A percentile compares a stretch with the other conserved stretches of the same genome.
These are phyloP conservation scores for Penicillium subrubescens DNA, from an alignment of 495 filamentous ascomycete species.

Conservation along the genomic window DNA sequence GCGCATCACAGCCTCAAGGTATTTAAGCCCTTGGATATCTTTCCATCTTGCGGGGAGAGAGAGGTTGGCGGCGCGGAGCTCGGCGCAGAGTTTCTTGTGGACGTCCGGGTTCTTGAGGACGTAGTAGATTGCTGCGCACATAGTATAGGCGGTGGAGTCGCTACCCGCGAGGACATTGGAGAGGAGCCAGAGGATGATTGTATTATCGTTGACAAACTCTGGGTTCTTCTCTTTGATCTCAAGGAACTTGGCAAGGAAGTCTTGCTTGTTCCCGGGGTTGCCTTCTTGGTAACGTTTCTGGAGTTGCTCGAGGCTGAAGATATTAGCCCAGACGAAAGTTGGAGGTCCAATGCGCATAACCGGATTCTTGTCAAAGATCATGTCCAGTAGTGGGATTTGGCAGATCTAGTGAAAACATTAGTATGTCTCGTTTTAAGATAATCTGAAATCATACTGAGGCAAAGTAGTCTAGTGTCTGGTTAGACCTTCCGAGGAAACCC, in stretches of 20 bases:
- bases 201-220: slow-evolving; percentile 25
- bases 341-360: slow-evolving; percentile 29
- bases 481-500: slow-evolving; percentile 26
- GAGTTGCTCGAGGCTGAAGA: slow-evolving; percentile 27
- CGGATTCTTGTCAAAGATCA: slow-evolving; percentile 26
- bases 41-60: slow-evolving; percentile 19
- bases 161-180: slow-evolving; percentile 39
- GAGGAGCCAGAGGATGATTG: slow-evolving; percentile 27
- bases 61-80: slow-evolving; percentile 25
- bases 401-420: slow-evolving; percentile 15
- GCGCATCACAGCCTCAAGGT: slow-evolving; percentile 69
- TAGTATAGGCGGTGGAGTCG: slow-evolving; percentile 37
- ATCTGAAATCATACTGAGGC: slow-evolving; percentile 3
- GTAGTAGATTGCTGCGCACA: slow-evolving; percentile 43
- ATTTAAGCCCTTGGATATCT: slow-evolving; percentile 45
- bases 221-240: slow-evolving; percentile 26
- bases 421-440: background rate
- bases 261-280: background rate
- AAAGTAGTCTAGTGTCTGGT: slow-evolving; percentile 37
- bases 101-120: slow-evolving; percentile 35
- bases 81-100: slow-evolving; percentile 27
- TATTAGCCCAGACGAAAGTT: slow-evolving; percentile 27
- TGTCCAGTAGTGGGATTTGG: slow-evolving; percentile 28
- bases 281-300: slow-evolving; percentile 18
- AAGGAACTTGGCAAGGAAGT: slow-evolving; percentile 30